A percentile compares a stretch with the other conserved stretches of the same genome.
Evolutionary conservation across 2,329 filamentous ascomycete genomes (phyloP).

Genomic region (Rutstroemia sp.): DNA sequence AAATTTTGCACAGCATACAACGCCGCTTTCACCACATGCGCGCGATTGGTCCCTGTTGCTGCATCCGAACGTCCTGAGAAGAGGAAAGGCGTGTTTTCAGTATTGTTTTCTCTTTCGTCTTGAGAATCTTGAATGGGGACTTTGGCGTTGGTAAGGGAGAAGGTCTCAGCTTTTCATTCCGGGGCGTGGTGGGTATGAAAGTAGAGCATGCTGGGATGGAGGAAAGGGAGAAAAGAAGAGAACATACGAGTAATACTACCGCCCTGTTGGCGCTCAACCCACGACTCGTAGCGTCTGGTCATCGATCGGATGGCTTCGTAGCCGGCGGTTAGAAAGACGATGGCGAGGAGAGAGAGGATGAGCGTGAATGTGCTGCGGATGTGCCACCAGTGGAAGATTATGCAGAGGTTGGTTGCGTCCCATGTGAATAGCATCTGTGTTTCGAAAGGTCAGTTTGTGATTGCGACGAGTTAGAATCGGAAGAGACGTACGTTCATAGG

Average conservation of each 20-base stretch:
- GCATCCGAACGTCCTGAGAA: conserved; percentile 62
- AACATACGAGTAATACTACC: conserved; percentile 26
- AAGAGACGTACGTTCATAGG: conserved; percentile 72
- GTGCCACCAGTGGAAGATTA: conserved; percentile 90
- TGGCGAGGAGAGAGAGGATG: conserved; percentile 71
- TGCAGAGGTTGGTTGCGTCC: conserved; percentile 89
- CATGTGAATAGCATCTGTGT: conserved; percentile 97
- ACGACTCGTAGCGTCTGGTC: conserved; percentile 68
- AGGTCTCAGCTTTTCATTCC: conserved; percentile 22
- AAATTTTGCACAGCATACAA: conserved; percentile 93
- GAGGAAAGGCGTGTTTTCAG: conserved; percentile 57
- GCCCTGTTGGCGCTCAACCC: conserved; percentile 17
- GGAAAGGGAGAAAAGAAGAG: background rate
- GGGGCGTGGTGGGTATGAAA: conserved; percentile 4
- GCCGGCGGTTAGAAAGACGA: conserved; percentile 78
- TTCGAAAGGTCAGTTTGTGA: background rate
- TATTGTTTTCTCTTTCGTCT: conserved; percentile 31
- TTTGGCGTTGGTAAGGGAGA: too few species aligned
- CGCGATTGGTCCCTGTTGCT: conserved; percentile 50
- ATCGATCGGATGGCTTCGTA: conserved; percentile 83
- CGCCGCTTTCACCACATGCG: conserved; percentile 70
- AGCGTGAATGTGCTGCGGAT: conserved; percentile 68
- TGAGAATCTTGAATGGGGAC: conserved; percentile 1
- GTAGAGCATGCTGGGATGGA: conserved; percentile 3
- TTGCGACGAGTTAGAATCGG: background rate